Conservation (phyloP, 495 filamentous ascomycete genomes). For the Penicillium flavigenum region DNA sequence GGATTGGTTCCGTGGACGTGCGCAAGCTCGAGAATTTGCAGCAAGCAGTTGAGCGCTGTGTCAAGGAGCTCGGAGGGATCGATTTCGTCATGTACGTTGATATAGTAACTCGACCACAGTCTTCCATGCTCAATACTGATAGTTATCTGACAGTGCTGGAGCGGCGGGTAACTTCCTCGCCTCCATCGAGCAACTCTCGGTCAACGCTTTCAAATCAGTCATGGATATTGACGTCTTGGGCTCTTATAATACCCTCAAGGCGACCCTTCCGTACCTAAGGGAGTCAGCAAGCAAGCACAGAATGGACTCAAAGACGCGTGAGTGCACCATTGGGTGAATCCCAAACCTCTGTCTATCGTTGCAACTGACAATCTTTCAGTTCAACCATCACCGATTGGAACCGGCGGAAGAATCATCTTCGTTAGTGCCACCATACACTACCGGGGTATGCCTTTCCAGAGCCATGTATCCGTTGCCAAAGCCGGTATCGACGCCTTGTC, state of each 20-base stretch:
- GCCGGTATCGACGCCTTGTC: slow-evolving; percentile 84
- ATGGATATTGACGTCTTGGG: slow-evolving; percentile 96
- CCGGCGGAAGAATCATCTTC: slow-evolving; percentile 84
- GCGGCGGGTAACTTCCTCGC: slow-evolving; percentile 97
- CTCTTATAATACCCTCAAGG: slow-evolving; percentile 93
- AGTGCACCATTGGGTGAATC: slow-evolving; percentile 15
- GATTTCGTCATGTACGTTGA: slow-evolving; percentile 85
- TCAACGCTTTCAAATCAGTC: slow-evolving; percentile 92
- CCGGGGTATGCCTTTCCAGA: slow-evolving; percentile 75
- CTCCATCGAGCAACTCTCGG: slow-evolving; percentile 72
- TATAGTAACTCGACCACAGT: not conserved
- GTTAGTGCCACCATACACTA: slow-evolving; percentile 90
- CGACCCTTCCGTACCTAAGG: slow-evolving; percentile 74
- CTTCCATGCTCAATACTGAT: slow-evolving; percentile 14
- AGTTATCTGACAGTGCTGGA: slow-evolving; percentile 62
- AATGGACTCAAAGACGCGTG: slow-evolving; percentile 48
- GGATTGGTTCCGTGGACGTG: slow-evolving; percentile 83
- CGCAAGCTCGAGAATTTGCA: slow-evolving; percentile 67
- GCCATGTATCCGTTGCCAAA: slow-evolving; percentile 86
- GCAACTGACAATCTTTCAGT: slow-evolving; percentile 23
- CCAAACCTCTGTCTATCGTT: not conserved
- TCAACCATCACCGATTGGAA: slow-evolving; percentile 46
- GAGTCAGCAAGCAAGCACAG: slow-evolving; percentile 65
- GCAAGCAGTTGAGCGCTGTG: slow-evolving; percentile 72
- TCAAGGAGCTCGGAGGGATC: slow-evolving; percentile 76